Evolutionary conservation across 352 stramenopile species (phyloP).

Genomic region (Thraustochytrium striatum): DNA sequence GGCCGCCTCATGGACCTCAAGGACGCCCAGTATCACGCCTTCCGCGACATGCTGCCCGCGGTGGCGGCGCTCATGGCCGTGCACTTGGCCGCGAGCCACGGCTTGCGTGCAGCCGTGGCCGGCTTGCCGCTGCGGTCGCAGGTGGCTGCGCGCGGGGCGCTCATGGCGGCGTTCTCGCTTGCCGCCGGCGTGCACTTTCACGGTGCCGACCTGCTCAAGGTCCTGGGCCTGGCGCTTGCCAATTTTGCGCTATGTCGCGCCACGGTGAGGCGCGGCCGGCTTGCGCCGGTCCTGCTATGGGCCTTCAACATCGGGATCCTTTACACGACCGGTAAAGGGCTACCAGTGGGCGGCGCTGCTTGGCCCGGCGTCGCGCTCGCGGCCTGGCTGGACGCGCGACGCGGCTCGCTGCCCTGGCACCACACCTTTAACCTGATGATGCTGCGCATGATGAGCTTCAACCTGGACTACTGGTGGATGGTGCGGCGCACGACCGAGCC

Average conservation of each 20-base stretch:
- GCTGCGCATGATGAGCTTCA: constrained; percentile 59
- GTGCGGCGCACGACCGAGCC: constrained; percentile 27
- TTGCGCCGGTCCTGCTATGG: constrained; percentile 51
- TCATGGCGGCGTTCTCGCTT: constrained; percentile 47
- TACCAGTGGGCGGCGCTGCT: not conserved
- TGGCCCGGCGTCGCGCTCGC: not conserved
- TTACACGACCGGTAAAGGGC: constrained; percentile 25
- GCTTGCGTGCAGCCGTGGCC: constrained; percentile 12
- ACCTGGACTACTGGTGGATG: constrained; percentile 53
- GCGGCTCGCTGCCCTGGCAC: constrained; percentile 54
- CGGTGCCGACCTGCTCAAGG: constrained; percentile 54
- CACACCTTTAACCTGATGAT: constrained; percentile 58
- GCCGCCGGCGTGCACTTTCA: constrained; percentile 52
- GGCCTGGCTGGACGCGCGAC: constrained; percentile 47
- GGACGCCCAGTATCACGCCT: constrained; percentile 60
- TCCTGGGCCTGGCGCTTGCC: constrained; percentile 49
- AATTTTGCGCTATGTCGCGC: constrained; percentile 51
- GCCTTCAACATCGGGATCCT: constrained; percentile 53
- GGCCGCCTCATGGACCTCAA: constrained; percentile 54
- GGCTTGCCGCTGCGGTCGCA: not conserved
- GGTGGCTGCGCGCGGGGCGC: constrained; percentile 26
- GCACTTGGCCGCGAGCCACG: constrained; percentile 47
- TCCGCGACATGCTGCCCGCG: constrained; percentile 54
- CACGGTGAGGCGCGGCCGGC: too few relatives aligned
- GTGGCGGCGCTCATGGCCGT: constrained; percentile 47